A percentile compares a stretch with the other conserved stretches of the same genome.
These are phyloP conservation scores for Cyberlindnera misumaiensis DNA, from an alignment of 805 yeast species.

Conservation along the genomic window DNA sequence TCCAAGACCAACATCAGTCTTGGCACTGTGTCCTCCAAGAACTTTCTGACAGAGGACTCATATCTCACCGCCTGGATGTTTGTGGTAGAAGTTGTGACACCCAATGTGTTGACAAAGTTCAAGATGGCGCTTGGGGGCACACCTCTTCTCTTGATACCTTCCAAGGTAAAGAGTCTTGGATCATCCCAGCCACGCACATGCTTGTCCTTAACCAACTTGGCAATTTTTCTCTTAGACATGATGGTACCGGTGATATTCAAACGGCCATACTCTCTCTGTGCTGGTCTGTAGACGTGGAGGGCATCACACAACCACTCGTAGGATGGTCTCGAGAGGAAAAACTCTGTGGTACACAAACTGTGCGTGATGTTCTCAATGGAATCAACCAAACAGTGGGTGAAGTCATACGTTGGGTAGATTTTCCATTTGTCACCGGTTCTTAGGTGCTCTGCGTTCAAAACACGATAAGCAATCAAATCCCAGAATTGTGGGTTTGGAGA, in stretches of 20 bases:
- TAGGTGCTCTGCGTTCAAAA: conserved; percentile 85
- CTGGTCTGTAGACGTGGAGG: conserved; percentile 92
- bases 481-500: conserved; percentile 99
- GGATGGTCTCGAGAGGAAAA: conserved; percentile 83
- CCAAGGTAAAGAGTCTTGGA: conserved; percentile 92
- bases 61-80: conserved; percentile 87
- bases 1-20: conserved; percentile 88
- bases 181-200: conserved; percentile 97
- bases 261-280: conserved; percentile 98
- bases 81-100: conserved; percentile 91
- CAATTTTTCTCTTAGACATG: conserved; percentile 92
- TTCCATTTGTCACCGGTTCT: conserved; percentile 97
- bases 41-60: conserved; percentile 82
- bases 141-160: conserved; percentile 94
- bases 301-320: conserved; percentile 98
- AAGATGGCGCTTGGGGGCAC: conserved; percentile 97
- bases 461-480: conserved; percentile 97
- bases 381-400: conserved; percentile 98
- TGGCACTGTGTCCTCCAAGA: conserved; percentile 86
- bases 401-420: conserved; percentile 97
- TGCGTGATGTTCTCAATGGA: conserved; percentile 94
- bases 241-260: conserved; percentile 91
- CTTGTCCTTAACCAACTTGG: conserved; percentile 76
- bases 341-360: conserved; percentile 94
- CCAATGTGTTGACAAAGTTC: conserved; percentile 87